Evolutionary conservation across 352 stramenopile genomes (phyloP).

Genomic region (Elongisporangium senticosum): DNA sequence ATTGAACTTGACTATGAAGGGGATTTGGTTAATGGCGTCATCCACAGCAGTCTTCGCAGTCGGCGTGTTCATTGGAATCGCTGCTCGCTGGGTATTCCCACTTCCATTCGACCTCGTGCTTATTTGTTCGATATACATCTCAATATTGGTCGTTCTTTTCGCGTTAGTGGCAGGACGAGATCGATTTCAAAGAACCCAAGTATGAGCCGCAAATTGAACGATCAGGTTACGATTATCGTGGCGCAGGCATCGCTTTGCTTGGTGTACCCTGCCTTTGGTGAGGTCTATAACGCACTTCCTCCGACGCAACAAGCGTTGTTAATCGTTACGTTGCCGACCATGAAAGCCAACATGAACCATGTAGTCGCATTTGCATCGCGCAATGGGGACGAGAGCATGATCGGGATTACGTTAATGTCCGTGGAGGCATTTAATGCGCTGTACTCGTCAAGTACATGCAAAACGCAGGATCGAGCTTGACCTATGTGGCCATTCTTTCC

Average conservation of each 20-base stretch:
- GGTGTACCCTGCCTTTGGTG: too few relatives aligned
- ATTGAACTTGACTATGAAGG: conserved; percentile 4
- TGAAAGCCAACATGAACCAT: conserved; percentile 17
- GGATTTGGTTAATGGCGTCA: conserved; percentile 3
- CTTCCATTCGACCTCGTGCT: conserved; percentile 21
- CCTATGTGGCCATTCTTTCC: too few relatives aligned
- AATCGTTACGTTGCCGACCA: too few relatives aligned
- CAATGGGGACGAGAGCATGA: conserved; percentile 17
- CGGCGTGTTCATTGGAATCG: conserved; percentile 6
- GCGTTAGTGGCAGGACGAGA: conserved; percentile 9
- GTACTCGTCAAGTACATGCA: conserved; percentile 31
- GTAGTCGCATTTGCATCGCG: conserved; percentile 7
- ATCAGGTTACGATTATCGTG: conserved; percentile 7
- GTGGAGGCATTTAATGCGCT: conserved; percentile 25
- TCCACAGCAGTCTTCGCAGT: conserved; percentile 9
- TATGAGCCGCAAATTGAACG: too few relatives aligned
- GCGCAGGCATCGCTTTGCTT: conserved; percentile 1
- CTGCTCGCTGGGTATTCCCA: conserved; percentile 15
- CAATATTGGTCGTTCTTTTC: conserved; percentile 11
- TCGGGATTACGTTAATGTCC: conserved; percentile 13
- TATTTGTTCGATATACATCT: conserved; percentile 9
- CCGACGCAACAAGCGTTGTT: too few relatives aligned
- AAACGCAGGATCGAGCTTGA: neutral
- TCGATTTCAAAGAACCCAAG: too few relatives aligned
- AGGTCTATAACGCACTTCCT: too few relatives aligned